Evolutionary conservation across 345 rosid species (phyloP).

Genomic region (Clarkia xantiana): DNA sequence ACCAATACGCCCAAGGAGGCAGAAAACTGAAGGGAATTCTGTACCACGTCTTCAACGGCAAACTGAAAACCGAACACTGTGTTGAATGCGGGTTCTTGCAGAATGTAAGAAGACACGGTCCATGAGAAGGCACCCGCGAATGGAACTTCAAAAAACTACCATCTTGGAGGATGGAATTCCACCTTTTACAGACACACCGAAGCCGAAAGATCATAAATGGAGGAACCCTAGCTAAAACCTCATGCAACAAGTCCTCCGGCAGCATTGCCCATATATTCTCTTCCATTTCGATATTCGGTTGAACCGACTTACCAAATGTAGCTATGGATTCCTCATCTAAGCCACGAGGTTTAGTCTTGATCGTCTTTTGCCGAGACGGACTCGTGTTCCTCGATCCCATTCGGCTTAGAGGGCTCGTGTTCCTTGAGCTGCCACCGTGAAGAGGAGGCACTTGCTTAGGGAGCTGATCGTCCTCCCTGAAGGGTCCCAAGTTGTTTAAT

Average conservation of each 20-base stretch:
- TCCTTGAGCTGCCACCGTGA: conserved; percentile 54
- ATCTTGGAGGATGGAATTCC: conserved; percentile 90
- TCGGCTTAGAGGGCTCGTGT: conserved; percentile 63
- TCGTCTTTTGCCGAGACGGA: conserved; percentile 69
- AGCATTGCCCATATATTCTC: conserved; percentile 91
- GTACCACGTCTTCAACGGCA: conserved; percentile 86
- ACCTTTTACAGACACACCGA: conserved; percentile 67
- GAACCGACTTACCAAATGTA: conserved; percentile 58
- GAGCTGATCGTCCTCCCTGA: conserved; percentile 27
- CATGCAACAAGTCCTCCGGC: conserved; percentile 86
- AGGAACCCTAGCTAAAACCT: conserved; percentile 82
- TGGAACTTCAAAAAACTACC: conserved; percentile 77
- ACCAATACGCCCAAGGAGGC: conserved; percentile 93
- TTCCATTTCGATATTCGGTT: conserved; percentile 73
- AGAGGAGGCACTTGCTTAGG: conserved; percentile 50
- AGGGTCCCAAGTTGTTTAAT: conserved; percentile 13
- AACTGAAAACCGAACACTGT: conserved; percentile 84
- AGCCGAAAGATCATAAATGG: conserved; percentile 88
- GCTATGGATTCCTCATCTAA: conserved; percentile 77
- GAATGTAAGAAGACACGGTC: conserved; percentile 82
- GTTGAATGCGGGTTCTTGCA: conserved; percentile 79
- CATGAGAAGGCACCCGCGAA: conserved; percentile 43
- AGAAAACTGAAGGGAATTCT: conserved; percentile 73
- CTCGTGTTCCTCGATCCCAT: conserved; percentile 73
- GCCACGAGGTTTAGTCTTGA: conserved; percentile 91